Evolutionary conservation across 2,329 filamentous ascomycete species (phyloP).

Genomic region (Calycina herbarum): DNA sequence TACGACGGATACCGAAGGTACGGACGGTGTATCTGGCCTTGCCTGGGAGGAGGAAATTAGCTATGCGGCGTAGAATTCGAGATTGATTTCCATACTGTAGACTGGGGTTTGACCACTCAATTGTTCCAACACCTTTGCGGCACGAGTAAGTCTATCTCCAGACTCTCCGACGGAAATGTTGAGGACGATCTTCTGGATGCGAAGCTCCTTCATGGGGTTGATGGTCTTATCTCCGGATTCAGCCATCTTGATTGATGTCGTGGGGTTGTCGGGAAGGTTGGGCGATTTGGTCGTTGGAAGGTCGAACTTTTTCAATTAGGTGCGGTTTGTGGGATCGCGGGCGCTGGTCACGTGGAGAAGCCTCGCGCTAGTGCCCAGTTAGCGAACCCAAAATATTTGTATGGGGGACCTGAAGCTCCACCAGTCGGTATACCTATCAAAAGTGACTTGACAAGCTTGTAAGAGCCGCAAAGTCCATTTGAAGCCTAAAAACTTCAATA

Average conservation of each 20-base stretch:
- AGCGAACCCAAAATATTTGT: slow-evolving; percentile 4
- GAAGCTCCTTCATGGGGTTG: slow-evolving; percentile 99
- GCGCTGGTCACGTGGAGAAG: neutral
- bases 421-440: slow-evolving; percentile 19
- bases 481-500: slow-evolving; percentile 38
- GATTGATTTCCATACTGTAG: slow-evolving; percentile 72
- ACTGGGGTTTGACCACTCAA: slow-evolving; percentile 99
- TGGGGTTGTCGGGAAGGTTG: neutral
- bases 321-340: slow-evolving; percentile 15
- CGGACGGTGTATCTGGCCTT: slow-evolving; percentile 99
- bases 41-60: slow-evolving; percentile 53
- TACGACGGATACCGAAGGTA: slow-evolving; percentile 99
- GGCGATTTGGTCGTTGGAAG: neutral
- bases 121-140: slow-evolving; percentile 99
- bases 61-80: slow-evolving; percentile 21
- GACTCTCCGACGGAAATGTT: slow-evolving; percentile 99
- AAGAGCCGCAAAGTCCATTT: slow-evolving; percentile 33
- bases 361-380: neutral
- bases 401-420: neutral
- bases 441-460: slow-evolving; percentile 28
- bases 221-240: slow-evolving; percentile 81
- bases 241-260: slow-evolving; percentile 47
- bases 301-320: slow-evolving; percentile 9
- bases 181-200: slow-evolving; percentile 98
- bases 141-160: slow-evolving; percentile 99